Evolutionary conservation across 768 basidiomycete genomes (phyloP).

Genomic region (Suillus placidus): DNA sequence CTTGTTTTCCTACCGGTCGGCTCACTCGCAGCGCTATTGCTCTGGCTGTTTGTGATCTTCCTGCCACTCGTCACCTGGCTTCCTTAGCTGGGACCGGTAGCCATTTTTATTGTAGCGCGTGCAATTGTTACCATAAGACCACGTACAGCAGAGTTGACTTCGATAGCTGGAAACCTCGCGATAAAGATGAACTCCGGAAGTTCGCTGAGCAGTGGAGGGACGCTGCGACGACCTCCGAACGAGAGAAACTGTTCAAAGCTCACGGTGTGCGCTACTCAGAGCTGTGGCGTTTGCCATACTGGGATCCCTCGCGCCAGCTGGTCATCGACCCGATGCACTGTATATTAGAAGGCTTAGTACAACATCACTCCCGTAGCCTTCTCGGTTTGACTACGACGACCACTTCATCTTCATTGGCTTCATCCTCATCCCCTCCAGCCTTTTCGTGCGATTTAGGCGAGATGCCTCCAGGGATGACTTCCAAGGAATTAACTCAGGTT

Average conservation of each 20-base stretch:
- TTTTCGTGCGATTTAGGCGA: background rate
- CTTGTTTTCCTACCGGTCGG: conserved; percentile 15
- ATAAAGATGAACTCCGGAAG: conserved; percentile 12
- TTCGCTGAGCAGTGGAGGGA: conserved; percentile 15
- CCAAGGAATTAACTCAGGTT: background rate
- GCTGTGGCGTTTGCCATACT: conserved; percentile 22
- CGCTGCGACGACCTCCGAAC: conserved; percentile 5
- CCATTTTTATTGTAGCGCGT: conserved; percentile 33
- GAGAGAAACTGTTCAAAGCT: conserved; percentile 14
- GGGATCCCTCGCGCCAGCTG: conserved; percentile 17
- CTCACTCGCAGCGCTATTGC: conserved; percentile 14
- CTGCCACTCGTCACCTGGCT: conserved; percentile 23
- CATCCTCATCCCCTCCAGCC: background rate
- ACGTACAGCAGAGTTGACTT: conserved; percentile 6
- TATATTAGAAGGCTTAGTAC: background rate
- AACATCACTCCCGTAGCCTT: background rate
- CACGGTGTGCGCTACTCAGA: conserved; percentile 20
- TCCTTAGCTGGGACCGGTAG: conserved; percentile 29
- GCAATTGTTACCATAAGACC: conserved; percentile 20
- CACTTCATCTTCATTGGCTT: background rate
- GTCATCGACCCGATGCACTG: conserved; percentile 26
- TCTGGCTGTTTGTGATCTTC: conserved; percentile 36
- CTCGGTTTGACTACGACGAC: background rate
- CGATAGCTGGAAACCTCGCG: conserved; percentile 16
- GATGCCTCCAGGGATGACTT: background rate